phyloP scores from a whole-genome alignment of 768 basidiomycete species.

The Lactarius akahatsu region DNA sequence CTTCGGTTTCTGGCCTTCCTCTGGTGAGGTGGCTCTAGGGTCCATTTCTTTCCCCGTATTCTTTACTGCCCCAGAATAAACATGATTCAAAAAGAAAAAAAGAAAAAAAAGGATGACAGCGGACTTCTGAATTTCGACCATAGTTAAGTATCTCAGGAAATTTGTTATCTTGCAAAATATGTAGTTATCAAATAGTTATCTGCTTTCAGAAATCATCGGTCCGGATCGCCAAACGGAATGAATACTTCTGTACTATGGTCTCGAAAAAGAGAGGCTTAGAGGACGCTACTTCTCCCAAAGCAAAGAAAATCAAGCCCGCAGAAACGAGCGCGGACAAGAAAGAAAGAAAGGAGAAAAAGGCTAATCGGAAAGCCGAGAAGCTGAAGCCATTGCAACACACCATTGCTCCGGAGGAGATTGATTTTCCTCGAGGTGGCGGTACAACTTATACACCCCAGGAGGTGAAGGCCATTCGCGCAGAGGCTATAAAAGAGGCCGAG shows the following conservation, averaged over 20 bases:
- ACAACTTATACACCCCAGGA: conserved; percentile 85
- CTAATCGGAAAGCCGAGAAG: conserved; percentile 32
- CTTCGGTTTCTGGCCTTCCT: too few species aligned
- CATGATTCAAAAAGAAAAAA: too few species aligned
- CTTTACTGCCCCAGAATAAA: too few species aligned
- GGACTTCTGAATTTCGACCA: too few species aligned
- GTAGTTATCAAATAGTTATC: too few species aligned
- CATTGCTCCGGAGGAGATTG: conserved; percentile 65
- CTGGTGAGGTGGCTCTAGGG: too few species aligned
- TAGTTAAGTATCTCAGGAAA: too few species aligned
- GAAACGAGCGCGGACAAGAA: conserved; percentile 31
- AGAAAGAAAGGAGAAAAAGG: conserved; percentile 33
- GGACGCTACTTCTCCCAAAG: conserved; percentile 49
- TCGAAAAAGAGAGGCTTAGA: conserved; percentile 64
- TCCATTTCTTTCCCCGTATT: too few species aligned
- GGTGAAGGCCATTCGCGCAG: conserved; percentile 79
- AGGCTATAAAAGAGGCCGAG: conserved; percentile 83
- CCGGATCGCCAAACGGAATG: background rate
- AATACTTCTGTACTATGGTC: conserved; percentile 35
- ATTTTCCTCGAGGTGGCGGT: conserved; percentile 96
- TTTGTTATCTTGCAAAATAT: too few species aligned
- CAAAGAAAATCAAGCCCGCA: conserved; percentile 60
- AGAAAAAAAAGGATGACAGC: too few species aligned
- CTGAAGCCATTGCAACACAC: conserved; percentile 37
- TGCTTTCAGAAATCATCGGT: too few species aligned